Evolutionary conservation across 176 grass and related monocot genomes (phyloP), one percentile per base, ranked within the genome.

Genomic region (Puya raimondii): DNA sequence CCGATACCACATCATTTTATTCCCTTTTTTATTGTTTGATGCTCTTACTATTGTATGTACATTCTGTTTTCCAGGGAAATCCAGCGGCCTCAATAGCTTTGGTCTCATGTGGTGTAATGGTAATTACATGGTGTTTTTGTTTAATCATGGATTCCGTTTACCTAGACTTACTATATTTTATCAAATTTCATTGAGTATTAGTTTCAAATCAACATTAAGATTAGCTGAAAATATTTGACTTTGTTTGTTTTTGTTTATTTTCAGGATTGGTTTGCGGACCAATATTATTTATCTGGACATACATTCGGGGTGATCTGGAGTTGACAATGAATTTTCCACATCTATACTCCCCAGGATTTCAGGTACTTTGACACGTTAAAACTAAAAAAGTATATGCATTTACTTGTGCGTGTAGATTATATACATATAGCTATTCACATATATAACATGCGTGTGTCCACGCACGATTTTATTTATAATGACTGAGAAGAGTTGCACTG

Each of bases 41-140:
- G 20, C 66, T 79, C 52, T 65, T 21, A 29, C 70, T 66, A 20
- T 66, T 42, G 22, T 66, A 71, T 18, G n/a, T 71, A 57, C 59
- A 10, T 69, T 66, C 77, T 72, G 26, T 42, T 66, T 64, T 82
- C 77, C 53, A 99, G 95, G 95, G 57, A 99, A 99, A 85, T 91
- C 87, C 17, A 99, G 95, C 26, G 87, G 95, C 10, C 75, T 99
- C 17, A 99, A 88, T 80, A 99, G 82, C 82, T 99, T 99, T 91
- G 95, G 95, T 72, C 75, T 99, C 71, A 99, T 99, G 95, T 99
- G 95, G 95, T 99, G 95, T 80, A 99, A 99, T 76, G 95, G 95
- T 99, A 91, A 65, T 65, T 57, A 64, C 56, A 61, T 15, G 8
- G 10, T 59, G 15, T 59, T 59, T 18, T 2, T 59, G 29, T 33